Conservation (phyloP, 352 stramenopile genomes). For the Phytopythium litorale region DNA sequence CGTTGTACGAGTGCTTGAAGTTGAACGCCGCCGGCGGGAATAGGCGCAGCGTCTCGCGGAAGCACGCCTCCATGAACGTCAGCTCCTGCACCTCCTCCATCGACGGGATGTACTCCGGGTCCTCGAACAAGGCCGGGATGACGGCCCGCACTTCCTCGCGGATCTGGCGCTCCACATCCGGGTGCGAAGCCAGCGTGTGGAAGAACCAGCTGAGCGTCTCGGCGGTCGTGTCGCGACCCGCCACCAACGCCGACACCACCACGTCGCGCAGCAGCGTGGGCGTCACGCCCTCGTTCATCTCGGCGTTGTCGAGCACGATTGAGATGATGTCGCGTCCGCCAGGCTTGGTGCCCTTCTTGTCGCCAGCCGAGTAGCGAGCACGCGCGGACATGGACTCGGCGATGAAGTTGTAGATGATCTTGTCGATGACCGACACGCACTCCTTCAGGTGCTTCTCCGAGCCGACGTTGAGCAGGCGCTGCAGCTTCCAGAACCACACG, state of each 20-base stretch:
- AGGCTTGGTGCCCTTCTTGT: slow-evolving; percentile 11
- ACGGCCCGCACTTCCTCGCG: slow-evolving; percentile 37
- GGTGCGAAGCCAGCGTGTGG: slow-evolving; percentile 49
- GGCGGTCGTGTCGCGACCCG: slow-evolving; percentile 68
- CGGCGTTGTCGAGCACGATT: slow-evolving; percentile 20
- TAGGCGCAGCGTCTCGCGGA: slow-evolving; percentile 57
- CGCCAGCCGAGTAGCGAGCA: slow-evolving; percentile 11
- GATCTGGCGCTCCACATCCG: slow-evolving; percentile 31
- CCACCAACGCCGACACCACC: slow-evolving; percentile 55
- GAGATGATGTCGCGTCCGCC: slow-evolving; percentile 22
- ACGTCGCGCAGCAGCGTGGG: slow-evolving; percentile 59
- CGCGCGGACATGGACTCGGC: slow-evolving; percentile 14
- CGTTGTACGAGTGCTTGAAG: slow-evolving; percentile 25
- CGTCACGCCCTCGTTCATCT: slow-evolving; percentile 10
- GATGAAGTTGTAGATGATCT: slow-evolving; percentile 23
- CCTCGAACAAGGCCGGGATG: slow-evolving; percentile 25
- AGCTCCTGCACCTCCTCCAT: slow-evolving; percentile 36
- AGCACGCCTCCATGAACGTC: slow-evolving; percentile 46
- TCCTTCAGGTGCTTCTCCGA: slow-evolving; percentile 20
- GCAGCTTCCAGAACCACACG: slow-evolving; percentile 37
- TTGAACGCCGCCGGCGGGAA: slow-evolving; percentile 47
- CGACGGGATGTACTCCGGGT: slow-evolving; percentile 15
- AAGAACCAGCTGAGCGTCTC: slow-evolving; percentile 61
- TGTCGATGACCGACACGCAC: slow-evolving; percentile 20
- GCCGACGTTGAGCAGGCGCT: slow-evolving; percentile 25